These are phyloP conservation scores for Chalciporus pseudorubinellus DNA, from an alignment of 768 basidiomycete genomes.

Conservation along the genomic window DNA sequence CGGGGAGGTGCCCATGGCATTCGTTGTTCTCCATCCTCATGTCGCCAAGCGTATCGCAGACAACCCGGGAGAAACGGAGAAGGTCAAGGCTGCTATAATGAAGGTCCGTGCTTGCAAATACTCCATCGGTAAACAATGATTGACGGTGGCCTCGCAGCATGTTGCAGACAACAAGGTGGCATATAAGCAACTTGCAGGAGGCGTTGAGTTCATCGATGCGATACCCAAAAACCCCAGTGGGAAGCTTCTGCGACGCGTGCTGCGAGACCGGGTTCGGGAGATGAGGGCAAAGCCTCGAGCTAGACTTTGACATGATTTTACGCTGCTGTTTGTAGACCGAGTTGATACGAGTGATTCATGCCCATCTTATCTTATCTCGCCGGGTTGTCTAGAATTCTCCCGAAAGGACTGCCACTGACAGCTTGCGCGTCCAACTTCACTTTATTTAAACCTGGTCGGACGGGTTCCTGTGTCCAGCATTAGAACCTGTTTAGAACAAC, in stretches of 20 bases:
- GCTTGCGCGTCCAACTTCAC: conserved; percentile 17
- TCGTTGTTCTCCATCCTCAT: conserved; percentile 50
- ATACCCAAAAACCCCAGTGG: conserved; percentile 69
- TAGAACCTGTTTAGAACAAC: neutral
- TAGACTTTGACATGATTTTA: conserved; percentile 17
- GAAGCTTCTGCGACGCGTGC: conserved; percentile 49
- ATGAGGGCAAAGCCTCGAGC: conserved; percentile 18
- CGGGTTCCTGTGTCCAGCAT: neutral
- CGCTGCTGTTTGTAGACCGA: neutral
- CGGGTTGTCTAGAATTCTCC: conserved; percentile 4
- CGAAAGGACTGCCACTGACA: neutral
- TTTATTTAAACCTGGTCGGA: neutral
- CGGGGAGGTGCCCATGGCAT: conserved; percentile 72
- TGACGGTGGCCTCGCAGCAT: conserved; percentile 35
- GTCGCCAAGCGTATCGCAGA: conserved; percentile 36
- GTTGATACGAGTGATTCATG: neutral
- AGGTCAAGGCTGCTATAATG: conserved; percentile 45
- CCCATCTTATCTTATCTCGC: conserved; percentile 25
- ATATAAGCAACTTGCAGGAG: conserved; percentile 60
- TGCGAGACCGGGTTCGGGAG: conserved; percentile 50
- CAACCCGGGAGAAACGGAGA: conserved; percentile 28
- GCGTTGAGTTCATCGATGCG: conserved; percentile 51
- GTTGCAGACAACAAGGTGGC: conserved; percentile 52
- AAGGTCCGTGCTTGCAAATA: conserved; percentile 36
- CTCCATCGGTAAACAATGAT: conserved; percentile 2